A percentile compares a stretch with the other conserved stretches of the same genome.
These are phyloP conservation scores for Coemansia sp. DNA, from an alignment of 192 early-diverging fungal genomes.

Conservation along the genomic window DNA sequence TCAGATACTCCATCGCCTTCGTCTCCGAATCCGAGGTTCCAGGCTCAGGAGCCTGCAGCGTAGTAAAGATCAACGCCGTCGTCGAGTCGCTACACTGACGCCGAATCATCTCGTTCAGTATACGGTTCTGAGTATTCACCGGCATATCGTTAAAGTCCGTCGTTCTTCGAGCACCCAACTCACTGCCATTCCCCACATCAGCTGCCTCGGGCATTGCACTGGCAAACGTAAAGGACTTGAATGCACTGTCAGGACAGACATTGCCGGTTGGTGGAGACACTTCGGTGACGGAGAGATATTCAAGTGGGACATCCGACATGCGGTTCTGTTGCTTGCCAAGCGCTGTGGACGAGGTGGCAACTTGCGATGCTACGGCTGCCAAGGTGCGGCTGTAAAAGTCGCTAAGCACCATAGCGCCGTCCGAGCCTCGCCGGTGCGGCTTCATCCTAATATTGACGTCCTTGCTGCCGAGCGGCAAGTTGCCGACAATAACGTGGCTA, in stretches of 20 bases:
- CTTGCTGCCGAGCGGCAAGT: constrained; percentile 2
- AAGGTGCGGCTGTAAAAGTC: constrained; percentile 25
- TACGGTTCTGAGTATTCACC: constrained; percentile 55
- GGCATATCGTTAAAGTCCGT: constrained; percentile 59
- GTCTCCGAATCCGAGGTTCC: constrained; percentile 50
- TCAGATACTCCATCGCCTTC: constrained; percentile 52
- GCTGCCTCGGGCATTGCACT: not conserved
- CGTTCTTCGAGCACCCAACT: not conserved
- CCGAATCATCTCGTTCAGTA: constrained; percentile 64
- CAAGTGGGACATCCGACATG: not conserved
- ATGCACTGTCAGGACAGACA: not conserved
- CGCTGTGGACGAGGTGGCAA: not conserved
- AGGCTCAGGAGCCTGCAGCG: constrained; percentile 57
- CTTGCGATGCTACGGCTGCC: not conserved
- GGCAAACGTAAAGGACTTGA: constrained; percentile 1
- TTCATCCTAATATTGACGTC: not conserved
- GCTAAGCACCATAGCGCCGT: constrained; percentile 41
- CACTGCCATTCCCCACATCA: not conserved
- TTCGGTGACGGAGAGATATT: not conserved
- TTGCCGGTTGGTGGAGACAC: not conserved
- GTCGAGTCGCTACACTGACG: constrained; percentile 41
- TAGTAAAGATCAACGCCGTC: constrained; percentile 61
- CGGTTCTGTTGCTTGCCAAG: not conserved
- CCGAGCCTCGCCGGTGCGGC: constrained; percentile 28
- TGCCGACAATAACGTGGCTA: constrained; percentile 5